Base-by-base conservation (phyloP, 2,329 filamentous ascomycete species). In the Trichoderma sp. region DNA sequence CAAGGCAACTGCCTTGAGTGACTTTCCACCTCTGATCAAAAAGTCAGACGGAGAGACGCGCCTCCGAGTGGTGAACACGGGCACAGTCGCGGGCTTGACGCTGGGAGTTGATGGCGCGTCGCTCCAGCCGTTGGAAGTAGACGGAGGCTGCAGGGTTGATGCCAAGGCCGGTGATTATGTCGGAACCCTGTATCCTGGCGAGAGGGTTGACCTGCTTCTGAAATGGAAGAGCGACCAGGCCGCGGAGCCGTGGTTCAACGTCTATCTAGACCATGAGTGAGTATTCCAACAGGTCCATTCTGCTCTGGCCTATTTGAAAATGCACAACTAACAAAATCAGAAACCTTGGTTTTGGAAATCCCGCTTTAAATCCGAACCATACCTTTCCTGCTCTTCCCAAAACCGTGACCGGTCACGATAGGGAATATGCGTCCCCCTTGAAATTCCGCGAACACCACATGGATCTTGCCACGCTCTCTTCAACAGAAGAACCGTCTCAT, bases 201-300 rank as follows among this genome's bases (percentile, higher is more conserved):
- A 76, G 49, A 68, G 75, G 18, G 67, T 71, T 16, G 73, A 76
- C 14, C 18, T 74, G n/a, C 30, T 73, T 28, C 52, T 75, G 11
- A 34, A 24, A 1, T 75, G 74, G 74, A 70, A 66, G 26, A 63
- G 58, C 1, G 68, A 46, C 0, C 68, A 43, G 14, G 18, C 58
- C 0, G 34, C 65, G 14, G 46, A 64, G 4, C 58, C 71, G 14
- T 73, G 71, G 61, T 61, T 76, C 11, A 73, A 72, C 59, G 60
- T 76, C 24, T 72, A 74, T 28, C 67, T 75, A 30, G 75, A 75
- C 54, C 69, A 74, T n/a, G 75, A 76, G 75, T 75, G 59, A 65
- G 71, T 71, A n/a, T 59, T 14, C 34, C 52, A 34, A 28, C 18
- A 10, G 3, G 37, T 43, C 5, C 4, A 32, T 10, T 5, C 13